Evolutionary conservation across 352 stramenopile species (phyloP).

Genomic region (Phytopythium litorale): DNA sequence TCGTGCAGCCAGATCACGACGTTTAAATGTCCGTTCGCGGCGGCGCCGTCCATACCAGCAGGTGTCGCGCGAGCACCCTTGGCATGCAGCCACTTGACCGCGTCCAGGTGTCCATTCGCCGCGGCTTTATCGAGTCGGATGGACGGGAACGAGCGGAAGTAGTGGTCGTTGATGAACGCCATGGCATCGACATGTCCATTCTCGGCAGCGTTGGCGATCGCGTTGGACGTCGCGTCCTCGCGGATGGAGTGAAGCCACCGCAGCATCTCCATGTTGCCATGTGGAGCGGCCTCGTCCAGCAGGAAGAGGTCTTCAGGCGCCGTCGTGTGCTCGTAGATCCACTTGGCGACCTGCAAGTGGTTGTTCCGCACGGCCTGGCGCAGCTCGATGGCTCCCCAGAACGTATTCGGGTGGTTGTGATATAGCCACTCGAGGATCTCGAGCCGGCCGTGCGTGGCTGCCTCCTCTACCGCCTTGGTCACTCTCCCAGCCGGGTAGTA

Average conservation of each 20-base stretch:
- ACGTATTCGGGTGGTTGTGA: slow-evolving; percentile 17
- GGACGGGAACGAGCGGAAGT: background rate
- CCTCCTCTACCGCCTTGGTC: slow-evolving; percentile 31
- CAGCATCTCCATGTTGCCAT: slow-evolving; percentile 37
- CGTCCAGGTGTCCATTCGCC: slow-evolving; percentile 6
- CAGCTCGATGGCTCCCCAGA: slow-evolving; percentile 27
- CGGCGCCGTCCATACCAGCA: no score
- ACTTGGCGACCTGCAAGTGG: slow-evolving; percentile 30
- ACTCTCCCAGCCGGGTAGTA: slow-evolving; percentile 16
- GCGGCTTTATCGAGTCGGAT: slow-evolving; percentile 10
- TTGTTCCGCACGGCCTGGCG: slow-evolving; percentile 23
- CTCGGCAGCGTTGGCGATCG: slow-evolving; percentile 31
- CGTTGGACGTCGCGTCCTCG: slow-evolving; percentile 30
- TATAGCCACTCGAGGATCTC: slow-evolving; percentile 29
- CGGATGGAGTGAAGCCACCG: slow-evolving; percentile 28
- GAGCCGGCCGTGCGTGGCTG: slow-evolving; percentile 21
- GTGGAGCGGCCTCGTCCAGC: slow-evolving; percentile 23
- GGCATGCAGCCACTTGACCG: slow-evolving; percentile 14
- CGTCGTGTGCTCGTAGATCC: slow-evolving; percentile 28
- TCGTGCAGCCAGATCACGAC: no score
- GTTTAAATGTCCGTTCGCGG: no score
- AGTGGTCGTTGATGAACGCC: slow-evolving; percentile 2
- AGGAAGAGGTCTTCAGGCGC: slow-evolving; percentile 12
- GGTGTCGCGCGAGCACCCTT: no score
- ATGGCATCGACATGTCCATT: slow-evolving; percentile 29